Percentiles rank a stretch among this genome's conserved stretches.
Evolutionary conservation across 257 asterid genomes (phyloP).

Genomic region (Ballota nigra): DNA sequence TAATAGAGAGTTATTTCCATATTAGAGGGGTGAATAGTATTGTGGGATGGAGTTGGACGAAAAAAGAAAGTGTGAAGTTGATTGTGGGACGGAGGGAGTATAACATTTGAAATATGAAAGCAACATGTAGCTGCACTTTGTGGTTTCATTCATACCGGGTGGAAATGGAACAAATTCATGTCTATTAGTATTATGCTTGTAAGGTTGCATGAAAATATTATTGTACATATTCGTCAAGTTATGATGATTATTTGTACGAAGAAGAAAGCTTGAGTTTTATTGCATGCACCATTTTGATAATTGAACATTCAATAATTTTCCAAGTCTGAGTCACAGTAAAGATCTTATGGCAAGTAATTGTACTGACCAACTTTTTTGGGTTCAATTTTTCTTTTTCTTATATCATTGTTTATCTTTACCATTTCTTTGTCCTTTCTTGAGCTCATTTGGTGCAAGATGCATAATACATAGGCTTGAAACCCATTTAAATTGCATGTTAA

Average conservation of each 20-base stretch:
- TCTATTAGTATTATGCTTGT: background rate
- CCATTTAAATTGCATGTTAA: background rate
- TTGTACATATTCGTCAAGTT: slow-evolving; percentile 9
- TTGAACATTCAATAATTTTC: background rate
- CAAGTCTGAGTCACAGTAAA: slow-evolving; percentile 4
- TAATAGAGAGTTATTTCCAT: too few relatives aligned
- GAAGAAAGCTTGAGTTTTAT: background rate
- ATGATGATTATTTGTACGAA: slow-evolving; percentile 7
- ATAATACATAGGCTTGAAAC: background rate
- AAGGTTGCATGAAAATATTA: slow-evolving; percentile 4
- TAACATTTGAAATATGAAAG: background rate
- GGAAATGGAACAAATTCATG: background rate
- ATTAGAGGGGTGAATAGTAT: too few relatives aligned
- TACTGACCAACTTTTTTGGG: background rate
- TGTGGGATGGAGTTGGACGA: too few relatives aligned
- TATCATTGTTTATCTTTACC: background rate
- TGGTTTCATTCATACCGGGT: background rate
- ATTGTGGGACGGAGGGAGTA: too few relatives aligned
- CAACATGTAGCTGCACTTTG: slow-evolving; percentile 6
- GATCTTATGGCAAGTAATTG: slow-evolving; percentile 7
- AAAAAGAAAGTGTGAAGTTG: too few relatives aligned
- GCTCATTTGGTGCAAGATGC: slow-evolving; percentile 10
- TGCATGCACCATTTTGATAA: background rate
- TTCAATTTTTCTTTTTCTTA: background rate
- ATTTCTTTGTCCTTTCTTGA: slow-evolving; percentile 5